These are phyloP conservation scores for Tolypocladium capitatum DNA, from an alignment of 2,329 filamentous ascomycete genomes.

Conservation along the genomic window DNA sequence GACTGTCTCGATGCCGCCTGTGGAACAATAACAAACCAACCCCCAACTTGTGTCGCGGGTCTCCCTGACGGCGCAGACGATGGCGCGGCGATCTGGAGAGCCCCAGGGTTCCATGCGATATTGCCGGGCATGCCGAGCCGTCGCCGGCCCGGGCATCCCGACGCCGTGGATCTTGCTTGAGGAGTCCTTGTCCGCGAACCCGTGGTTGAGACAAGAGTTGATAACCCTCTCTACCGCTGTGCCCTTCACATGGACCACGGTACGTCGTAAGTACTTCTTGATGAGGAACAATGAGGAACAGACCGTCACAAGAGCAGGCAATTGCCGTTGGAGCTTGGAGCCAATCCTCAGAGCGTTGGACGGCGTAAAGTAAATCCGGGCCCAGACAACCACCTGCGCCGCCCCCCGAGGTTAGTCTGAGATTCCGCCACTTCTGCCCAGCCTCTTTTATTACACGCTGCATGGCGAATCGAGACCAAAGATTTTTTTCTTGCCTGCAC, in stretches of 20 bases:
- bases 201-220: neutral
- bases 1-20: no score
- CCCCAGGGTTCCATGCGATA: no score
- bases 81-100: neutral
- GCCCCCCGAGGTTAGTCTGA: neutral
- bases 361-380: constrained; percentile 1
- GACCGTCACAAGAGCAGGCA: no score
- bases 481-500: neutral
- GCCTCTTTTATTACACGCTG: neutral
- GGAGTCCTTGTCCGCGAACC: neutral
- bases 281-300: no score
- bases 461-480: neutral
- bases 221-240: no score
- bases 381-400: neutral
- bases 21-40: neutral
- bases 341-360: neutral
- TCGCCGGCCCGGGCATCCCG: neutral
- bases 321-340: no score
- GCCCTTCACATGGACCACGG: no score
- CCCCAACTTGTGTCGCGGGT: neutral
- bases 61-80: neutral
- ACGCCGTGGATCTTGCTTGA: neutral
- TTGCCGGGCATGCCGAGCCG: neutral
- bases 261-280: no score
- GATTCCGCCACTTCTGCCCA: no score